Conservation (phyloP, 371 early-diverging fungal genomes). For the Sanchytrium tribonematis region DNA sequence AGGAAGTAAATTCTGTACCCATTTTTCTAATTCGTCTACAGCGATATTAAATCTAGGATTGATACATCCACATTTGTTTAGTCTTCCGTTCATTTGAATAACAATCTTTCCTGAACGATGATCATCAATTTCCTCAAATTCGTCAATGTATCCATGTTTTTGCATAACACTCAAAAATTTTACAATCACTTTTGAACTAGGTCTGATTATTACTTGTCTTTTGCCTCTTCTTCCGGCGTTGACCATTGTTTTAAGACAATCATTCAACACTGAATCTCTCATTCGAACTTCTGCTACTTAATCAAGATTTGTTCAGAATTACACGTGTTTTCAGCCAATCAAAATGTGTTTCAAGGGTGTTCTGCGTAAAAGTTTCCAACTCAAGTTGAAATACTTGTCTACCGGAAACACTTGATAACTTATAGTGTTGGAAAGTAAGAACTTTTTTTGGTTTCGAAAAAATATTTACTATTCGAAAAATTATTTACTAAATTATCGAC, state of each 20-base stretch:
- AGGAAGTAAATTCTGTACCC: conserved; percentile 89
- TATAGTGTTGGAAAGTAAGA: no score
- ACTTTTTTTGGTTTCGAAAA: no score
- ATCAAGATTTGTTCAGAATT: no score
- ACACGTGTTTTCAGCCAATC: no score
- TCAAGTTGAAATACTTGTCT: no score
- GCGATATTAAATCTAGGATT: conserved; percentile 97
- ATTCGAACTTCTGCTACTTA: neutral
- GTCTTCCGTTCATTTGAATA: conserved; percentile 89
- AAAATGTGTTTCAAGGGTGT: no score
- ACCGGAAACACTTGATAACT: no score
- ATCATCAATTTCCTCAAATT: conserved; percentile 94
- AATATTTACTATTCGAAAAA: neutral
- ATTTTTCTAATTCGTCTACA: conserved; percentile 79
- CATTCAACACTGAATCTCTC: conserved; percentile 19
- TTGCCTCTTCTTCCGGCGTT: conserved; percentile 96
- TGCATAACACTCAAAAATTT: conserved; percentile 97
- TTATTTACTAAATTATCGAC: neutral
- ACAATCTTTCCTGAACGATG: conserved; percentile 97
- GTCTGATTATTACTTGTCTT: conserved; percentile 87
- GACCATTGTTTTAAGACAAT: conserved; percentile 92
- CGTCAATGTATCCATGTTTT: conserved; percentile 97
- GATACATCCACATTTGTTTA: conserved; percentile 99
- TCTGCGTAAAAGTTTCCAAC: no score
- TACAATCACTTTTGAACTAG: conserved; percentile 85